These are phyloP conservation scores for Populus tomentosa DNA, from an alignment of 441 rosid species.

Conservation along the genomic window DNA sequence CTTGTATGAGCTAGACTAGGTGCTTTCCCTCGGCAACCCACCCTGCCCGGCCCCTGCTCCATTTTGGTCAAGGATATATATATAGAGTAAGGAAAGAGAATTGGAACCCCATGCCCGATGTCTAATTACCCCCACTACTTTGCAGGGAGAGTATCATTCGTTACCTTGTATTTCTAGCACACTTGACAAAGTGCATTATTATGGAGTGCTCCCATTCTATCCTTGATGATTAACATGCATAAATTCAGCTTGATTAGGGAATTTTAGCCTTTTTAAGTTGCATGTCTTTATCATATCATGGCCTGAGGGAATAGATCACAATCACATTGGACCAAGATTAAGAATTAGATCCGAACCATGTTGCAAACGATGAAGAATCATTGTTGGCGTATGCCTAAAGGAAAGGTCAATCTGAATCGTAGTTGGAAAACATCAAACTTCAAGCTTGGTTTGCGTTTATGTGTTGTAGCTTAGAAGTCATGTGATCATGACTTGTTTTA, in stretches of 20 bases:
- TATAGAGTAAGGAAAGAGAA: background rate
- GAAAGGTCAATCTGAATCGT: constrained; percentile 14
- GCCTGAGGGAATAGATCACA: constrained; percentile 3
- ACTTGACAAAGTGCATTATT: background rate
- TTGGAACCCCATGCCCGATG: background rate
- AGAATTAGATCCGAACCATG: constrained; percentile 29
- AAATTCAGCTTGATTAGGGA: constrained; percentile 11
- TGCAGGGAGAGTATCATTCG: background rate
- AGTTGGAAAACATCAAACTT: background rate
- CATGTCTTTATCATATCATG: constrained; percentile 9
- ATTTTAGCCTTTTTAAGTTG: constrained; percentile 15
- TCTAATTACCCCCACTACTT: background rate
- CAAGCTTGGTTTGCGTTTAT: background rate
- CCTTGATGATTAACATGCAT: background rate
- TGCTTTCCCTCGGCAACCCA: background rate
- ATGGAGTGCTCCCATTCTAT: background rate
- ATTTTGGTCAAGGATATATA: background rate
- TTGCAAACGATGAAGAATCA: constrained; percentile 20
- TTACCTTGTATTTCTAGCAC: background rate
- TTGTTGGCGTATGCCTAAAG: constrained; percentile 11
- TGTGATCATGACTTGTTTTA: background rate
- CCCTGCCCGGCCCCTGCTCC: background rate
- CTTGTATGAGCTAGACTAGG: background rate
- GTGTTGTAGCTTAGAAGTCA: background rate
- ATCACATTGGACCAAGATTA: background rate